Evolutionary conservation across 257 asterid genomes (phyloP).

Genomic region (Asclepias syriaca): DNA sequence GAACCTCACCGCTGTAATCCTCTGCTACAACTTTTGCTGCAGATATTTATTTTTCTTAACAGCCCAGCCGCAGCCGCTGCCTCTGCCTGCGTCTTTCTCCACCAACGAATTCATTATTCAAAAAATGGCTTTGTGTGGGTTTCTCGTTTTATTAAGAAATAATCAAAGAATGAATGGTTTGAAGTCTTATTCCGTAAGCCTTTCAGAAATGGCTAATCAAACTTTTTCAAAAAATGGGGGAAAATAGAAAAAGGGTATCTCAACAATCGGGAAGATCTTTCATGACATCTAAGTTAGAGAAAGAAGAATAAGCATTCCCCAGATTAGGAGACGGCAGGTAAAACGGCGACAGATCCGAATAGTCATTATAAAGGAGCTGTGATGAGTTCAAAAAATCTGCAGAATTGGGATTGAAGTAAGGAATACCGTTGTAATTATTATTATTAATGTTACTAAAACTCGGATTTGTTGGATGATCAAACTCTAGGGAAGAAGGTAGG

Average conservation of each 20-base stretch:
- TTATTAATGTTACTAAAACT: conserved; percentile 12
- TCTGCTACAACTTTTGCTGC: no score
- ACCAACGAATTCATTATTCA: no score
- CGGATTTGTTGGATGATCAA: conserved; percentile 17
- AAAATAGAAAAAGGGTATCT: neutral
- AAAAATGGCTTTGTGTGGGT: neutral
- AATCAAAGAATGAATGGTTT: neutral
- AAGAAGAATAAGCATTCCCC: conserved; percentile 23
- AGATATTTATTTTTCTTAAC: no score
- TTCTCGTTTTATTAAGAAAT: neutral
- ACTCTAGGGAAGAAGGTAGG: conserved; percentile 7
- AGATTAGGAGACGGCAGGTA: conserved; percentile 18
- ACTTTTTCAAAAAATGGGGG: neutral
- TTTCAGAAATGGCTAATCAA: neutral
- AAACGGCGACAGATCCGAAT: conserved; percentile 16
- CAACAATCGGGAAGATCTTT: conserved; percentile 28
- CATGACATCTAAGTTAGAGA: conserved; percentile 24
- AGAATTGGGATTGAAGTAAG: conserved; percentile 17
- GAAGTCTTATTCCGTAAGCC: neutral
- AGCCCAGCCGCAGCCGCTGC: no score
- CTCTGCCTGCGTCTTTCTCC: no score
- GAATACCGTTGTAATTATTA: conserved; percentile 1
- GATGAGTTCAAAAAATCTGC: conserved; percentile 14
- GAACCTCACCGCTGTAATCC: no score
- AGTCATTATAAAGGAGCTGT: conserved; percentile 18